Percentiles rank a stretch among this genome's conserved stretches.
Evolutionary conservation across 345 rosid species (phyloP).

Genomic region (Pistacia atlantica): DNA sequence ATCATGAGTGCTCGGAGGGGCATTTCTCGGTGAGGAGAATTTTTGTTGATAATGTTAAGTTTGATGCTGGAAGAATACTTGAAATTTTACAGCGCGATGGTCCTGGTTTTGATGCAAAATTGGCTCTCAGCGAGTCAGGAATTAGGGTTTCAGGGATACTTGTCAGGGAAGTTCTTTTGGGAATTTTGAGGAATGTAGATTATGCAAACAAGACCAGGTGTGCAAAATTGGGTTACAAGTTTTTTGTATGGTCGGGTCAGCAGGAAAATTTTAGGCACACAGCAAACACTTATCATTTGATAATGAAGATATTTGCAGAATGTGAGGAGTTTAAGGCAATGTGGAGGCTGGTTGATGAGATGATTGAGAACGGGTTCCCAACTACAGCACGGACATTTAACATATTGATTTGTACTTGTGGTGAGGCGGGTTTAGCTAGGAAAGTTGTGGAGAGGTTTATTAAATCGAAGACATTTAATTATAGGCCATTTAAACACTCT

Average conservation of each 20-base stretch:
- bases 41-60: constrained; percentile 42
- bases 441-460: constrained; percentile 79
- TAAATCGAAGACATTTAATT: constrained; percentile 72
- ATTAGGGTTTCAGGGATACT: constrained; percentile 74
- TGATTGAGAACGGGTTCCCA: constrained; percentile 70
- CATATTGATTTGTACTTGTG: constrained; percentile 76
- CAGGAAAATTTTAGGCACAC: constrained; percentile 70
- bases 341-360: constrained; percentile 90
- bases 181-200: constrained; percentile 55
- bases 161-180: constrained; percentile 76
- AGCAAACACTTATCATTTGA: constrained; percentile 57
- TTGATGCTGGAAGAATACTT: constrained; percentile 56
- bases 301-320: constrained; percentile 80
- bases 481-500: constrained; percentile 73
- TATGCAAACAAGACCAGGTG: constrained; percentile 52
- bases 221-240: constrained; percentile 69
- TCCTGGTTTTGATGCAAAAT: constrained; percentile 54
- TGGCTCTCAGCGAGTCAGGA: constrained; percentile 50
- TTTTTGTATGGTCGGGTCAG: constrained; percentile 74
- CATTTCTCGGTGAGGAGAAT: constrained; percentile 25
- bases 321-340: constrained; percentile 85
- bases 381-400: constrained; percentile 83
- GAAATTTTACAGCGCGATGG: constrained; percentile 63
- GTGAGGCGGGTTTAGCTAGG: constrained; percentile 72
- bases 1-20: constrained; percentile 23